phyloP scores from a whole-genome alignment of 73 alveolate genomes.

The Paramecium sexaurelia region DNA sequence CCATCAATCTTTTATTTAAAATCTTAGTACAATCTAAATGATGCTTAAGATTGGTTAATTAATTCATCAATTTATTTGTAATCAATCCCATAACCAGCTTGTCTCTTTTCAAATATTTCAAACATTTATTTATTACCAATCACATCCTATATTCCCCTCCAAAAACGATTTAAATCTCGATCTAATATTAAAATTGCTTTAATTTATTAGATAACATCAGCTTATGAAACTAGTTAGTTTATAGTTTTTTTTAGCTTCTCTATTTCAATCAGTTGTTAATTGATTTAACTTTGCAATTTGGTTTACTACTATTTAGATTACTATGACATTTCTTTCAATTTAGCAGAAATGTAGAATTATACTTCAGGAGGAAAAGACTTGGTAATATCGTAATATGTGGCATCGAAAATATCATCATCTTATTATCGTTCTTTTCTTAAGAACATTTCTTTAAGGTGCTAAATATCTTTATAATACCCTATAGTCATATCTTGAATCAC shows the following conservation, averaged over 20 bases:
- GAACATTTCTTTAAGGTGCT: constrained; percentile 22
- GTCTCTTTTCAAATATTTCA: not conserved
- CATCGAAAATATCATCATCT: constrained; percentile 23
- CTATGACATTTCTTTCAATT: not conserved
- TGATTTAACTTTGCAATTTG: not conserved
- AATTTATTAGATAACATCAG: not conserved
- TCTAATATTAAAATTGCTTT: not conserved
- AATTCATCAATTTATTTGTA: constrained; percentile 13
- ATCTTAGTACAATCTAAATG: not conserved
- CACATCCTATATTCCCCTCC: constrained; percentile 17
- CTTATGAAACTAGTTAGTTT: not conserved
- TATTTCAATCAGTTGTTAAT: not conserved
- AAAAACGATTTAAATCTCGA: not conserved
- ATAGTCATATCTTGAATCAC: not conserved
- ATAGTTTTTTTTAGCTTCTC: not conserved
- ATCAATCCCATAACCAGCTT: not conserved
- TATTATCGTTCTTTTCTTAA: not conserved
- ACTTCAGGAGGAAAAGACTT: constrained; percentile 7
- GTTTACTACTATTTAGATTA: not conserved
- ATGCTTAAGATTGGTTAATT: constrained; percentile 8
- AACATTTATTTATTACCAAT: constrained; percentile 2
- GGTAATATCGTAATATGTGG: not conserved
- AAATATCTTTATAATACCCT: constrained; percentile 17
- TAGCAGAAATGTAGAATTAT: not conserved
- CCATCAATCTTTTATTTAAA: not conserved